Percentiles rank a stretch among this genome's conserved stretches.
Conservation (phyloP, 768 basidiomycete genomes). For the Auricularia heimuer region DNA sequence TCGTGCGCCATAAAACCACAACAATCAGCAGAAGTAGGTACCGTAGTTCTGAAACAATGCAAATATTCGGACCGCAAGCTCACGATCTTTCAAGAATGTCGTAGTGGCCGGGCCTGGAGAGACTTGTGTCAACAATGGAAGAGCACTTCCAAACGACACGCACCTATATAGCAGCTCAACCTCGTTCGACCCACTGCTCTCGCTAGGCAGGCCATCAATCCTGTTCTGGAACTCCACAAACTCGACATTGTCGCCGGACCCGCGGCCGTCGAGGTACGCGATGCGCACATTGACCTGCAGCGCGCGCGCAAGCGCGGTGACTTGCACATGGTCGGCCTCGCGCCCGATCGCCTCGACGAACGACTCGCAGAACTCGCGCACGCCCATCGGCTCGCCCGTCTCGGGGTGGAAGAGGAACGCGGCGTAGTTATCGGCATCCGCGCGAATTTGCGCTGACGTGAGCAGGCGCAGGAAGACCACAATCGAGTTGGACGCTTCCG, state of each 20-base stretch:
- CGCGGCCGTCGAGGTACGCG: constrained; percentile 71
- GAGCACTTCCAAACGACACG: constrained; percentile 13
- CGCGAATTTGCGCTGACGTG: constrained; percentile 73
- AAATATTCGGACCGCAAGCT: too few species aligned
- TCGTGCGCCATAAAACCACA: too few species aligned
- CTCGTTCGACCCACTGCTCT: constrained; percentile 32
- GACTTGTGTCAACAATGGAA: background rate
- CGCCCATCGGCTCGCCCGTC: constrained; percentile 42
- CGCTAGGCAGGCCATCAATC: constrained; percentile 18
- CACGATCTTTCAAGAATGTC: constrained; percentile 45
- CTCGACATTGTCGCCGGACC: constrained; percentile 39
- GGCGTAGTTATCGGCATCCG: constrained; percentile 47
- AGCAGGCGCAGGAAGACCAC: constrained; percentile 74
- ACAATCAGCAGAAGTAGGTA: too few species aligned
- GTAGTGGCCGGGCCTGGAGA: constrained; percentile 73
- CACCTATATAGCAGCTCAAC: constrained; percentile 70
- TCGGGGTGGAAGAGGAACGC: constrained; percentile 75
- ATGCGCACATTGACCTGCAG: constrained; percentile 58
- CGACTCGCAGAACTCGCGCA: constrained; percentile 60
- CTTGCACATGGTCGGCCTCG: constrained; percentile 83
- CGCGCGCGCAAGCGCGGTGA: constrained; percentile 63
- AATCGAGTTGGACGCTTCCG: constrained; percentile 58
- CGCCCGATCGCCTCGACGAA: constrained; percentile 71
- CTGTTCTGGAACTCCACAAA: constrained; percentile 57
- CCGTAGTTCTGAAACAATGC: too few species aligned